Evolutionary conservation across 257 asterid species (phyloP).

Genomic region (Cruciata laevipes): DNA sequence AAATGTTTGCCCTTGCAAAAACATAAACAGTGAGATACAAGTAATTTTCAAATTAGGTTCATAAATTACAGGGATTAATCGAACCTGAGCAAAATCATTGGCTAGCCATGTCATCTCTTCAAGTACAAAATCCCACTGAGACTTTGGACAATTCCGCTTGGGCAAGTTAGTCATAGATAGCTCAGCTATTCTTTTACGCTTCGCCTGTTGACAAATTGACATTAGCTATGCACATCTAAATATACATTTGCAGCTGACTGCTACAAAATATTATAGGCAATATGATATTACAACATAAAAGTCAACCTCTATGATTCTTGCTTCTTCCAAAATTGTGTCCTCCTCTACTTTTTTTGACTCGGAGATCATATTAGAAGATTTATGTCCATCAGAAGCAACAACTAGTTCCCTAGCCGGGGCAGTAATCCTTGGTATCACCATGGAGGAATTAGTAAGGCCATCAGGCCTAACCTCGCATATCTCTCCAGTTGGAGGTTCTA

Average conservation of each 20-base stretch:
- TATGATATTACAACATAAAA: conserved; percentile 9
- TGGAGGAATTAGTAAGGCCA: conserved; percentile 29
- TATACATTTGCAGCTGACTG: conserved; percentile 3
- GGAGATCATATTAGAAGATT: conserved; percentile 25
- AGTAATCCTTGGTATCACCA: conserved; percentile 28
- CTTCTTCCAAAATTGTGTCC: conserved; percentile 80
- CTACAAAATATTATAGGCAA: neutral
- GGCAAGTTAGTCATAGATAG: conserved; percentile 46
- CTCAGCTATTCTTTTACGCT: conserved; percentile 63
- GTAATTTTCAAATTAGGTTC: neutral
- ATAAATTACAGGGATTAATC: conserved; percentile 3
- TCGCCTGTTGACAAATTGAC: conserved; percentile 56
- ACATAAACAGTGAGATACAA: neutral
- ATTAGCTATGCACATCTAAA: conserved; percentile 36
- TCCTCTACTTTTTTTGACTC: conserved; percentile 50
- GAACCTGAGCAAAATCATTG: conserved; percentile 97
- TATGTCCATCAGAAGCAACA: conserved; percentile 33
- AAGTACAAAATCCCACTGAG: conserved; percentile 90
- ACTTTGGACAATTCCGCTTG: conserved; percentile 31
- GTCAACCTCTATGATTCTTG: conserved; percentile 72
- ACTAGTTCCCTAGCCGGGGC: conserved; percentile 28
- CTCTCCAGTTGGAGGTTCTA: conserved; percentile 24
- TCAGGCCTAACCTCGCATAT: conserved; percentile 23
- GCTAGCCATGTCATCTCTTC: conserved; percentile 99
- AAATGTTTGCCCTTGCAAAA: neutral